Evolutionary conservation across 768 basidiomycete species (phyloP).

Genomic region (Chalciporus sphaerocephalus): DNA sequence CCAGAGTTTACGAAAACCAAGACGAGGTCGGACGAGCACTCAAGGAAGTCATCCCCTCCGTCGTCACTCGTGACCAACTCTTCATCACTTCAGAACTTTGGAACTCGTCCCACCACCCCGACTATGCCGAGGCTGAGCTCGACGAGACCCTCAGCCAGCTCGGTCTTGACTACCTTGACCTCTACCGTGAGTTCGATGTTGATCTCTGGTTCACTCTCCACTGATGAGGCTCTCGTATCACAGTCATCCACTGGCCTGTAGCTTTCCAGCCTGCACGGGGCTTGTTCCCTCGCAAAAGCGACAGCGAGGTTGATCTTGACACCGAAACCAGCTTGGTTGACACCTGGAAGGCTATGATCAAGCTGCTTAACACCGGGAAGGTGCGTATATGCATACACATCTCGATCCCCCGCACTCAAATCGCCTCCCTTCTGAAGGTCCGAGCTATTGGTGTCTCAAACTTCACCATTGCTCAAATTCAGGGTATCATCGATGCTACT

Average conservation of each 20-base stretch:
- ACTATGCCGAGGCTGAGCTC: conserved; percentile 65
- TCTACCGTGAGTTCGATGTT: conserved; percentile 54
- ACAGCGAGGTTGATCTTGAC: conserved; percentile 53
- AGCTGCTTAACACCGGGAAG: conserved; percentile 64
- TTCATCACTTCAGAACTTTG: conserved; percentile 83
- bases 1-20: conserved; percentile 77
- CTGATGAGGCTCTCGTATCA: not conserved
- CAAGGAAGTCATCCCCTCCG: conserved; percentile 71
- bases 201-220: conserved; percentile 3
- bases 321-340: conserved; percentile 58
- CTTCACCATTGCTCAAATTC: conserved; percentile 62
- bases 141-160: conserved; percentile 73
- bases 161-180: conserved; percentile 71
- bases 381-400: conserved; percentile 30
- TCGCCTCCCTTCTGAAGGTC: conserved; percentile 38
- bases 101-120: conserved; percentile 69
- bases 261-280: conserved; percentile 57
- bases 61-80: conserved; percentile 76
- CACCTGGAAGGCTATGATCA: conserved; percentile 80
- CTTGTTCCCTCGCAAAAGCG: conserved; percentile 49
- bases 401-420: not conserved
- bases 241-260: conserved; percentile 80
- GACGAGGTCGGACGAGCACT: conserved; percentile 70
- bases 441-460: conserved; percentile 78
- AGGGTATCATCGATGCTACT: conserved; percentile 64